Evolutionary conservation across 352 stramenopile genomes (phyloP).

Genomic region (Aphanomyces stellatus): DNA sequence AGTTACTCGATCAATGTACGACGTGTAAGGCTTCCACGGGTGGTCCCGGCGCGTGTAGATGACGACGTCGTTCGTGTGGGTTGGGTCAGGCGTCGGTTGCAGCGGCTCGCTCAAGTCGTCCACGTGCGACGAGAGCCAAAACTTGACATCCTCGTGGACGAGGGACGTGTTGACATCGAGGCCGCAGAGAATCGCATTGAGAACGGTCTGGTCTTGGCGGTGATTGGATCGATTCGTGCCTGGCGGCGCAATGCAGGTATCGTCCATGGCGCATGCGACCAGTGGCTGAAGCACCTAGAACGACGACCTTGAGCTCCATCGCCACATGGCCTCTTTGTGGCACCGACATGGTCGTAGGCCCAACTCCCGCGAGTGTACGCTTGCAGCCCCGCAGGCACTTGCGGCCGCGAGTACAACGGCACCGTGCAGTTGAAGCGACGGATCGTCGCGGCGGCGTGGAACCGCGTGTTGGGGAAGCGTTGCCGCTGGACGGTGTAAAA

Average conservation of each 20-base stretch:
- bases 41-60: slow-evolving; percentile 1
- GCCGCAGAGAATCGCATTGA: neutral
- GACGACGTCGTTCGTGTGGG: neutral
- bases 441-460: neutral
- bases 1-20: neutral
- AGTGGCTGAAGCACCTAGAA: neutral
- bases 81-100: neutral
- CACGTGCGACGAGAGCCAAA: slow-evolving; percentile 8
- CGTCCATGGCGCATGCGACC: slow-evolving; percentile 2
- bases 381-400: neutral
- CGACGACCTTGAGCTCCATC: too few relatives aligned
- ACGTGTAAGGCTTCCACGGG: slow-evolving; percentile 1
- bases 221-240: slow-evolving; percentile 7
- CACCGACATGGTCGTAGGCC: neutral
- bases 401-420: neutral
- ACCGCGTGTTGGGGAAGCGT: slow-evolving; percentile 9
- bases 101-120: neutral
- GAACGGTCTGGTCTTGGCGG: slow-evolving; percentile 1
- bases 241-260: slow-evolving; percentile 3
- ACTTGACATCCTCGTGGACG: slow-evolving; percentile 1
- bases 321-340: neutral
- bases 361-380: neutral
- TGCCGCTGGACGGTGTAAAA: slow-evolving; percentile 12
- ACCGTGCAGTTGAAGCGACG: neutral
- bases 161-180: slow-evolving; percentile 1